Evolutionary conservation across 2,329 filamentous ascomycete species (phyloP).

Genomic region (Beauveria scarabaeidicola): DNA sequence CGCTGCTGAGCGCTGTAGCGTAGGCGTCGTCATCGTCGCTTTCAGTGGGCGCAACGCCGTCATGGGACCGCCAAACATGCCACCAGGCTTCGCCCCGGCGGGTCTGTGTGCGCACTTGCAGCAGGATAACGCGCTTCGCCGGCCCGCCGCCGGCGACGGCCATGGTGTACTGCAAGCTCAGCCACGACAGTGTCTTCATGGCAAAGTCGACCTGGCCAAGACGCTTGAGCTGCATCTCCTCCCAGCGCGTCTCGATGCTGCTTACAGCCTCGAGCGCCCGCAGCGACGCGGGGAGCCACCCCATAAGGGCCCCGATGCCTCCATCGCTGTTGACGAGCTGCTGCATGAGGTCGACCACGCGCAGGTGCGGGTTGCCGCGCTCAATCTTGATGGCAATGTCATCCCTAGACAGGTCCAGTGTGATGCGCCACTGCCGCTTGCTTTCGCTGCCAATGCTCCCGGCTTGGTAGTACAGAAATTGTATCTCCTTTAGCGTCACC

Average conservation of each 20-base stretch:
- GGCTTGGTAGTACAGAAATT: constrained; percentile 56
- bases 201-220: constrained; percentile 43
- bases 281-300: constrained; percentile 51
- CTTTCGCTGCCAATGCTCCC: not conserved
- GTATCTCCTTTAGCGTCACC: constrained; percentile 53
- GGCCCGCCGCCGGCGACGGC: constrained; percentile 16
- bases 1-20: constrained; percentile 30
- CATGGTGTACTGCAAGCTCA: constrained; percentile 46
- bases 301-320: constrained; percentile 44
- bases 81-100: constrained; percentile 43
- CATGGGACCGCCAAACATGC: constrained; percentile 35
- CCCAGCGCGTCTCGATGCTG: constrained; percentile 49
- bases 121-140: constrained; percentile 28
- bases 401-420: constrained; percentile 46
- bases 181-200: constrained; percentile 48
- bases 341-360: constrained; percentile 51
- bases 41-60: not conserved
- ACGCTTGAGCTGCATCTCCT: constrained; percentile 29
- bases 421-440: constrained; percentile 39
- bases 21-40: constrained; percentile 23
- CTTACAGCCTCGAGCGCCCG: constrained; percentile 56
- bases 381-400: constrained; percentile 52
- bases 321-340: constrained; percentile 46
- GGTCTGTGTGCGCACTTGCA: constrained; percentile 44
- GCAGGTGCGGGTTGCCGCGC: constrained; percentile 57